Evolutionary conservation across 306 rosid species (phyloP).

Genomic region (Glycine latifolia): DNA sequence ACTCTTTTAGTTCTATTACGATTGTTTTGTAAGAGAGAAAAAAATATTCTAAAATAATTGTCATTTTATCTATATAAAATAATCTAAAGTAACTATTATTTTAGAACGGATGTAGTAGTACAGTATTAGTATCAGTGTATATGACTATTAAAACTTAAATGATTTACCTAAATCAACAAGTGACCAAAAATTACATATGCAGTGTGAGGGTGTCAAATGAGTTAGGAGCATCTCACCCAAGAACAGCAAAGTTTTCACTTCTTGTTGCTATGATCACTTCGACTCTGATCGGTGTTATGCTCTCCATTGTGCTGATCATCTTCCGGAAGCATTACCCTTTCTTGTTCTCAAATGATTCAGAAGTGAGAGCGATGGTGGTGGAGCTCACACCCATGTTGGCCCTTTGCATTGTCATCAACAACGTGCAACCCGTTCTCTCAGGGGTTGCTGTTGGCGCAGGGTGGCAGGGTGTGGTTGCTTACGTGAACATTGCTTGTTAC

Average conservation of each 20-base stretch:
- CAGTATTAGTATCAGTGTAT: too few relatives aligned
- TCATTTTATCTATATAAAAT: too few relatives aligned
- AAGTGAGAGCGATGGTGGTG: conserved; percentile 57
- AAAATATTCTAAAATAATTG: too few relatives aligned
- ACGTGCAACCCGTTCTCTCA: conserved; percentile 84
- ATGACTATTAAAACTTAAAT: too few relatives aligned
- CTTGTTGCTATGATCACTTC: conserved; percentile 75
- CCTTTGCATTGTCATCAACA: conserved; percentile 72
- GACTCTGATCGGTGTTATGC: conserved; percentile 42
- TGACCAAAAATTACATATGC: neutral
- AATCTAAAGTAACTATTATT: too few relatives aligned
- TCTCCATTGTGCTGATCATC: conserved; percentile 57
- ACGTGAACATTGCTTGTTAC: conserved; percentile 76
- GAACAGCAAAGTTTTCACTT: conserved; percentile 78
- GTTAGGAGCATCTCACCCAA: conserved; percentile 87
- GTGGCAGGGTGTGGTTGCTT: conserved; percentile 81
- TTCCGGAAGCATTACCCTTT: conserved; percentile 56
- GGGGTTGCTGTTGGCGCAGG: conserved; percentile 96
- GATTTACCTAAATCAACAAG: too few relatives aligned
- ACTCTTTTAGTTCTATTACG: too few relatives aligned
- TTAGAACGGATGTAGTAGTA: too few relatives aligned
- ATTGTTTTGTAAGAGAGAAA: too few relatives aligned
- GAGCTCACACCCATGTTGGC: conserved; percentile 77
- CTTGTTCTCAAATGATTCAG: conserved; percentile 62
- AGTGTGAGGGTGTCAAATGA: conserved; percentile 95